phyloP scores from a whole-genome alignment of 345 rosid genomes.

The Populus deltoides region DNA sequence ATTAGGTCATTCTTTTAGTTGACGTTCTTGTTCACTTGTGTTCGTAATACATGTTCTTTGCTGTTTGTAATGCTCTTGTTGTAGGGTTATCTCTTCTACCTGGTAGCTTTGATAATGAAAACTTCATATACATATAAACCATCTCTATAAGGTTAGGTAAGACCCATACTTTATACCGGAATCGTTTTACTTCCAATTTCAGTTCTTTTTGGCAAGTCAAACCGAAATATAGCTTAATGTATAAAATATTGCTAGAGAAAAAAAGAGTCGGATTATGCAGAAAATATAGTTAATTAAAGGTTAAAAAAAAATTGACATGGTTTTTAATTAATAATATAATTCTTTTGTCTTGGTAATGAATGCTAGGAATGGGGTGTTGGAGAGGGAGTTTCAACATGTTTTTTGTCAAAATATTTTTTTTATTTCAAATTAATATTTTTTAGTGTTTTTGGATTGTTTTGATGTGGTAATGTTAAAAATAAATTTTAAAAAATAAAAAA shows the following conservation, averaged over 20 bases:
- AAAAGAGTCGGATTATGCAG: neutral
- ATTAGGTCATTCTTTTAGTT: neutral
- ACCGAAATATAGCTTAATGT: neutral
- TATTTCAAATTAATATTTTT: no score
- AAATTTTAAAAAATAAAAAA: no score
- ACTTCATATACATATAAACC: neutral
- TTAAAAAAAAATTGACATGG: neutral
- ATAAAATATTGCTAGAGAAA: neutral
- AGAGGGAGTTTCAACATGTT: no score
- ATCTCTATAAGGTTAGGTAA: neutral
- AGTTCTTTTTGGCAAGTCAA: neutral
- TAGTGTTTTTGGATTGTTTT: no score
- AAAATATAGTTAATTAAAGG: neutral
- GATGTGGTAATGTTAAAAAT: accelerated
- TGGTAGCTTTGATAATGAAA: neutral
- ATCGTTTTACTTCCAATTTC: neutral
- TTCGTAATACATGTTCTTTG: neutral
- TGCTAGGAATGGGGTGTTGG: no score
- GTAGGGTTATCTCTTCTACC: neutral
- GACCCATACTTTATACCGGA: neutral
- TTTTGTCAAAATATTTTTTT: no score
- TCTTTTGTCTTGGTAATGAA: no score
- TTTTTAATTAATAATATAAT: neutral
- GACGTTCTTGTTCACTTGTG: neutral
- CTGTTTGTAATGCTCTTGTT: neutral